Evolutionary conservation across 495 filamentous ascomycete species (phyloP).

Genomic region (Pseudoneurospora amorphoporcata): DNA sequence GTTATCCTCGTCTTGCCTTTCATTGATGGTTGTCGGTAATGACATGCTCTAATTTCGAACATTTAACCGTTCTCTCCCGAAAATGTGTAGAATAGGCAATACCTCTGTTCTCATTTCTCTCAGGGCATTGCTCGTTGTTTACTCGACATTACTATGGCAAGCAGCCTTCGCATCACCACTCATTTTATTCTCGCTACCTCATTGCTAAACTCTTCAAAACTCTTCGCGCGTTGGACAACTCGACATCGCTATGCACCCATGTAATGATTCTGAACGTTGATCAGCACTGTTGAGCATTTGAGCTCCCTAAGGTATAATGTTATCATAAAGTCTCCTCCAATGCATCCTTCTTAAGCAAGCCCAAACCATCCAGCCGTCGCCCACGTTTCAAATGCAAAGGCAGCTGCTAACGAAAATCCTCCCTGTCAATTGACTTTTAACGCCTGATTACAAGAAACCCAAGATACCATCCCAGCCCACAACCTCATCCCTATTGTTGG

Average conservation of each 20-base stretch:
- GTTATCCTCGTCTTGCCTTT: too few relatives aligned
- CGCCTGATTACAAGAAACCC: not conserved
- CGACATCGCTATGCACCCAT: not conserved
- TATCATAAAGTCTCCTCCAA: not conserved
- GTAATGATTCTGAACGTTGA: not conserved
- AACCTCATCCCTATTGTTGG: conserved; percentile 11
- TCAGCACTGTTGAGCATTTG: not conserved
- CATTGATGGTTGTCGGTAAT: too few relatives aligned
- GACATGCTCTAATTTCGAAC: too few relatives aligned
- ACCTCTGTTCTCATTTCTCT: not conserved
- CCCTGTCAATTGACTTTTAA: not conserved
- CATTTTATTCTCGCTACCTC: not conserved
- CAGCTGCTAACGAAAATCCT: not conserved
- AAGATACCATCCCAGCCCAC: not conserved
- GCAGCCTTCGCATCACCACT: too few relatives aligned
- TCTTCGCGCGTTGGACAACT: not conserved
- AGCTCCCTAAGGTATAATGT: not conserved
- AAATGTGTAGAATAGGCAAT: too few relatives aligned
- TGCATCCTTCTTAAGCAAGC: not conserved
- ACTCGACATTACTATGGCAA: too few relatives aligned
- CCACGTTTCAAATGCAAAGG: not conserved
- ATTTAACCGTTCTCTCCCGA: too few relatives aligned
- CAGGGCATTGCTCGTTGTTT: too few relatives aligned
- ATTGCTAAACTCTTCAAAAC: not conserved
- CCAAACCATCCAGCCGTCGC: conserved; percentile 1